phyloP scores from a whole-genome alignment of 179 eudicot species.

The Beta macrorhiza region DNA sequence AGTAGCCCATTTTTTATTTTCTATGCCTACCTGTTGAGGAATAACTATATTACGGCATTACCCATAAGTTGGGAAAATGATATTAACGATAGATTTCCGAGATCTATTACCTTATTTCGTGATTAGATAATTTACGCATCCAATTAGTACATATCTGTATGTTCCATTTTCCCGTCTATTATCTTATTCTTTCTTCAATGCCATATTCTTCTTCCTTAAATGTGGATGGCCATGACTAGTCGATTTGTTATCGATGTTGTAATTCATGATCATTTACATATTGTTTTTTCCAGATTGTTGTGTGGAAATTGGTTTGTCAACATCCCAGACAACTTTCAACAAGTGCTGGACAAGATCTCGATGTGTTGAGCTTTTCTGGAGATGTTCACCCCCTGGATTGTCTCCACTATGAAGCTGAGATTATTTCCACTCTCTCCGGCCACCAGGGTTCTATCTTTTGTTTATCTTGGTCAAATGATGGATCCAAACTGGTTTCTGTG shows the following conservation, averaged over 20 bases:
- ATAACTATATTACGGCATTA: too few relatives aligned
- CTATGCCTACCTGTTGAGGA: too few relatives aligned
- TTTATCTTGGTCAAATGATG: conserved; percentile 76
- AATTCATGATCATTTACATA: not conserved
- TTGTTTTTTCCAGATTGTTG: conserved; percentile 61
- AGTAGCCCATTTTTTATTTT: too few relatives aligned
- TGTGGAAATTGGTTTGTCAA: conserved; percentile 64
- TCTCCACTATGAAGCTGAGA: conserved; percentile 48
- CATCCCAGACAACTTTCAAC: conserved; percentile 15
- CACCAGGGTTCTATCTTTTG: conserved; percentile 98
- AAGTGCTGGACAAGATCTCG: conserved; percentile 29
- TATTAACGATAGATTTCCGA: not conserved
- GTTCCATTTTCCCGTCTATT: not conserved
- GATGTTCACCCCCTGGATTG: conserved; percentile 19
- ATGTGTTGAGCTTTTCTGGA: conserved; percentile 9
- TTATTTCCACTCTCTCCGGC: conserved; percentile 72
- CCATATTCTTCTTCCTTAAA: not conserved
- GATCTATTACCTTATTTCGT: not conserved
- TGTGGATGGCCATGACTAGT: not conserved
- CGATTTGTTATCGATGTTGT: not conserved
- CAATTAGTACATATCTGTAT: not conserved
- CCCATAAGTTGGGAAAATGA: not conserved
- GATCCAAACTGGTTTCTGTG: conserved; percentile 71
- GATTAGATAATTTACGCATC: not conserved
- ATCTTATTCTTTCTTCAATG: not conserved